A percentile compares a stretch with the other conserved stretches of the same genome.
phyloP scores from a whole-genome alignment of 1,139 yeast species.

The Taiozyma sp. region DNA sequence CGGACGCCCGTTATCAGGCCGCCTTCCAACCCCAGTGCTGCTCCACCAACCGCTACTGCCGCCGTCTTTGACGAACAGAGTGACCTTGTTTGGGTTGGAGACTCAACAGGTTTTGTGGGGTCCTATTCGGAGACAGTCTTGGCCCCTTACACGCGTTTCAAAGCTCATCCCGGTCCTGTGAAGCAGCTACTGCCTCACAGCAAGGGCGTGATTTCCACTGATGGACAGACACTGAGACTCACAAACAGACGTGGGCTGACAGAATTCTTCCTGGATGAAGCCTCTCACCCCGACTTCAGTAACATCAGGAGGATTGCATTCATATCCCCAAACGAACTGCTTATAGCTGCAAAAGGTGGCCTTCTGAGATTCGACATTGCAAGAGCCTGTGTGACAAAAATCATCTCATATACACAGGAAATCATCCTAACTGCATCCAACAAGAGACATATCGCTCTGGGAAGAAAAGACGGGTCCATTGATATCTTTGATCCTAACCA shows the following conservation, averaged over 20 bases:
- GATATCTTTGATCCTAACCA: constrained; percentile 72
- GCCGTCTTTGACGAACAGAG: constrained; percentile 59
- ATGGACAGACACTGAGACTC: constrained; percentile 45
- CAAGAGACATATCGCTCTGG: constrained; percentile 51
- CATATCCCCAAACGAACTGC: constrained; percentile 33
- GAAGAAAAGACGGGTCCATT: constrained; percentile 60
- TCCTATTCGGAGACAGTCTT: constrained; percentile 39
- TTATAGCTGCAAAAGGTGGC: constrained; percentile 27
- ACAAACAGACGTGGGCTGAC: constrained; percentile 55
- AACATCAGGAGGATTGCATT: constrained; percentile 30
- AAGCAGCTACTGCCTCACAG: constrained; percentile 46
- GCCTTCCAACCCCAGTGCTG: constrained; percentile 12
- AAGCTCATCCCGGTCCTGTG: constrained; percentile 41
- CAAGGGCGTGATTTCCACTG: constrained; percentile 55
- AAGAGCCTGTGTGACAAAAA: constrained; percentile 33
- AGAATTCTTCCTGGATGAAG: constrained; percentile 31
- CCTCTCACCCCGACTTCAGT: constrained; percentile 23
- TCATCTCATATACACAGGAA: constrained; percentile 35
- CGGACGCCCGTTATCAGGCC: constrained; percentile 20
- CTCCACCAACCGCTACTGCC: constrained; percentile 13
- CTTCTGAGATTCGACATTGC: constrained; percentile 57
- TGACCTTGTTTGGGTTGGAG: constrained; percentile 88
- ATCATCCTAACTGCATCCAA: constrained; percentile 35
- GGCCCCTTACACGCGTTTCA: constrained; percentile 43
- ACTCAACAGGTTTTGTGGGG: constrained; percentile 41